Percentiles rank a stretch among this genome's conserved stretches.
phyloP scores from a whole-genome alignment of 176 grass and related monocot species.

The Oryza punctata region DNA sequence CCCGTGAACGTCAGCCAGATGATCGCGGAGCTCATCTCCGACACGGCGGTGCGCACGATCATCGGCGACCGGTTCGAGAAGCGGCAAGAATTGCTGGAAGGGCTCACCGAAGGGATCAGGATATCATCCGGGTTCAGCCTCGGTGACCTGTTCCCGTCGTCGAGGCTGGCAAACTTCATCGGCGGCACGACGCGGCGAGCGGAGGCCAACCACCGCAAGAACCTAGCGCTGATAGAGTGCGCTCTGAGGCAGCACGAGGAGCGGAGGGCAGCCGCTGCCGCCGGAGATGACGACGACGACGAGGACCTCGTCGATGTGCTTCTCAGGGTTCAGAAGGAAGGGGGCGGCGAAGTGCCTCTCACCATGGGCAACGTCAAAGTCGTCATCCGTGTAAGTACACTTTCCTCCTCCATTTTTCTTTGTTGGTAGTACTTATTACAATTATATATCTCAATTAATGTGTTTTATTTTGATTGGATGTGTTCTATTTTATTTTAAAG shows the following conservation, averaged over 20 bases:
- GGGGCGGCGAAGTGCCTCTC: neutral
- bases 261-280: neutral
- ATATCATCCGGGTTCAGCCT: constrained; percentile 25
- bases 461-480: no score
- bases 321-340: constrained; percentile 4
- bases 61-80: neutral
- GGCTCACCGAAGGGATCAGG: neutral
- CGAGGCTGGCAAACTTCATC: no score
- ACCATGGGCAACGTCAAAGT: neutral
- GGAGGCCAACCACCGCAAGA: neutral
- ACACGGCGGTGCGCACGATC: neutral
- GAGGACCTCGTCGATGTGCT: constrained; percentile 21
- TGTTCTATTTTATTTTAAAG: no score
- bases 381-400: neutral
- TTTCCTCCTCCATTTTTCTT: no score
- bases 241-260: constrained; percentile 35
- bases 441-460: no score
- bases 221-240: constrained; percentile 30
- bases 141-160: neutral
- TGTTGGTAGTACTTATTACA: no score
- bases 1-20: constrained; percentile 23
- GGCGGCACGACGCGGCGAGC: neutral
- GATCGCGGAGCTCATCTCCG: neutral
- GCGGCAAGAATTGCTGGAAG: neutral
- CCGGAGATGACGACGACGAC: neutral